Base-by-base conservation (phyloP, 768 basidiomycete genomes). In the Suillus occidentalis region DNA sequence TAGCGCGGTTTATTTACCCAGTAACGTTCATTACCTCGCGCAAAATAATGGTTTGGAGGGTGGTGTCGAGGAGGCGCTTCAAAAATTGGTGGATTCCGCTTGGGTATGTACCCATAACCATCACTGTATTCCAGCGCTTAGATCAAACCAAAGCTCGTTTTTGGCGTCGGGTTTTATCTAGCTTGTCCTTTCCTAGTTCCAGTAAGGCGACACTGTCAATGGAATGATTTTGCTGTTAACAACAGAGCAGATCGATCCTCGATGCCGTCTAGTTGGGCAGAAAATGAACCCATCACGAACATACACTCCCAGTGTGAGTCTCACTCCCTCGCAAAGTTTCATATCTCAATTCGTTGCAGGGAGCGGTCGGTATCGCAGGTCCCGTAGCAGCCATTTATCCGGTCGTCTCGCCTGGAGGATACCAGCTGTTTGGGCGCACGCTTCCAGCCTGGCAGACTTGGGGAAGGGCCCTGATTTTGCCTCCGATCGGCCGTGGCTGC, bases 221-320 rank as follows among this genome's bases (percentile, higher is more conserved):
- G 9, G 1, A 14, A 28, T 8, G 16, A 36, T 60, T 10, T 7
- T 6, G 4, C 25, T 40, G 40, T 56, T 58, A 55, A 7, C 12
- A 13, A 28, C 14, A 25, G 37, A 47, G 16, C 64, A 87, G 85
- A 80, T 88, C 20, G 86, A 87, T 69, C 85, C 85, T 8, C 77
- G 85, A 37, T 84, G 82, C 64, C 78, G 88, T 43, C 72, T 91
- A 0, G 80, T 87, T 6, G 87, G 85, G 0, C 89, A 90, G 65
- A 91, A 91, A 73, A 89, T 90, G 86, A 91, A 91, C 63, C 89
- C 89, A 0, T 88, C 88, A 0, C 77, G 89, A 9, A 88, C 87
- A 0, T 87, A 79, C 65, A 91, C 89, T 0, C 86, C 88, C 10
- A 78, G 84, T 49, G 87, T 86, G 71, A 49, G 80, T 73, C n/a